Percentiles rank a stretch among this genome's conserved stretches.
Evolutionary conservation across 164 flowering plant genomes (phyloP).

Genomic region (Vitis labrusca): DNA sequence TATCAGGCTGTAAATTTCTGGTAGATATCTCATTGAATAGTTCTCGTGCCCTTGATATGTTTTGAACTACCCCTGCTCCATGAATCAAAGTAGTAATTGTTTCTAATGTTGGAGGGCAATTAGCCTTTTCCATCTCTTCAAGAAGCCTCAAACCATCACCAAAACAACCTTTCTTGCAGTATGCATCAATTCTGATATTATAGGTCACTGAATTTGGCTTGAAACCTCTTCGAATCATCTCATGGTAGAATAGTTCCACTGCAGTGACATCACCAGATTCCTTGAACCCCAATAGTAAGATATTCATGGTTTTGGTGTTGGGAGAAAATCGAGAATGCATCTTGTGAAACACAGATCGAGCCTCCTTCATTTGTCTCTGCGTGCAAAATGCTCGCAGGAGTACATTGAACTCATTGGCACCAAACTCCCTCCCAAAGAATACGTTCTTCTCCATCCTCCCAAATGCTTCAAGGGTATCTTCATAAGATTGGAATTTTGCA

Average conservation of each 20-base stretch:
- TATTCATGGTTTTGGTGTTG: constrained; percentile 64
- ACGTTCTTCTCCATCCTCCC: constrained; percentile 56
- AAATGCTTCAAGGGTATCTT: constrained; percentile 67
- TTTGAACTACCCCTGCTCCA: constrained; percentile 71
- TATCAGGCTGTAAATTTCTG: constrained; percentile 53
- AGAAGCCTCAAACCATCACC: constrained; percentile 59
- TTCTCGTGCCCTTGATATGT: constrained; percentile 43
- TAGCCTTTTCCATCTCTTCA: constrained; percentile 61
- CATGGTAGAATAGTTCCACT: constrained; percentile 80
- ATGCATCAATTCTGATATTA: constrained; percentile 74
- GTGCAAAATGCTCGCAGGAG: constrained; percentile 71
- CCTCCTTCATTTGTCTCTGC: constrained; percentile 73
- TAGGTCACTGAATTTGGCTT: constrained; percentile 58
- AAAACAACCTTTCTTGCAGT: constrained; percentile 65
- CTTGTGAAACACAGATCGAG: constrained; percentile 55
- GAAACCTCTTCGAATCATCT: constrained; percentile 75
- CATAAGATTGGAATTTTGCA: constrained; percentile 59
- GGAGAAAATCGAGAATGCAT: constrained; percentile 54
- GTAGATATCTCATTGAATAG: constrained; percentile 57
- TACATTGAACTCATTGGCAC: constrained; percentile 68
- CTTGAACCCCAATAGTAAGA: constrained; percentile 79
- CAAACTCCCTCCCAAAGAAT: constrained; percentile 45
- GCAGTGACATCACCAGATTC: constrained; percentile 64
- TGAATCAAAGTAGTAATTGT: constrained; percentile 79
- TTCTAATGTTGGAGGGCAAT: constrained; percentile 47